Evolutionary conservation across 129 eudicot genomes (phyloP), one percentile per base, ranked within the genome.

Genomic region (Artemisia annua): DNA sequence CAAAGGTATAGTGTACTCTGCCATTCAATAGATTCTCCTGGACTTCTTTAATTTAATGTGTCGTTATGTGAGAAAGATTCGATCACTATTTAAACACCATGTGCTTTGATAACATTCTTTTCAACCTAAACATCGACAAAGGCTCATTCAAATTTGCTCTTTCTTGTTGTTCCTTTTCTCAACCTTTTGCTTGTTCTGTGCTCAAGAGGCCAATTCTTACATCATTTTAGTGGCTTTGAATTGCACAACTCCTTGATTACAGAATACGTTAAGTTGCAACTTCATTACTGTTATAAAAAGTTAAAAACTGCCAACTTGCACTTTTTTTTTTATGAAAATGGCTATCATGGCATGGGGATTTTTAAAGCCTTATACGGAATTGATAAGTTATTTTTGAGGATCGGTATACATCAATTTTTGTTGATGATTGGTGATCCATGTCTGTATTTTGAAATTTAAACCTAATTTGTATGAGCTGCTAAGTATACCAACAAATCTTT

Each of bases 1-100:
- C 64, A 80, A 68, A 89, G 98, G 98, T 85, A 56, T 61, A 56
- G 17, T 30, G 48, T 59, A 59, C 16, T 62, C 76, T 48, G 48
- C 53, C 63, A 28, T 69, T 73, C 48, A 14, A 30, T 69, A 57
- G 28, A 57, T 57, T 57, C 32, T 57, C 63, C 43, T 35, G 43
- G 9, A 35, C 43, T 35, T 5, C 7, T 35, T 0, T 35, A 0
- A 35, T 35, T 35, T 7, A 39, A 39, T 7, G 46, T 39, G 11
- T 39, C 46, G 10, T 39, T 39, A 7, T 7, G 46, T 39, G 46
- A 8, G 46, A 39, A 39, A 39, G 46, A 17, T 39, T 39, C 9
- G 10, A 6, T 39, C 44, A 39, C 44, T 5, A 39, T 39, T 39
- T 39, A 7, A 39, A 50, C n/a, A 16, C 13, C 32, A 15, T 52